A percentile compares a stretch with the other conserved stretches of the same genome.
phyloP scores from a whole-genome alignment of 139 green algal genomes.

The Coelastrella sp. region DNA sequence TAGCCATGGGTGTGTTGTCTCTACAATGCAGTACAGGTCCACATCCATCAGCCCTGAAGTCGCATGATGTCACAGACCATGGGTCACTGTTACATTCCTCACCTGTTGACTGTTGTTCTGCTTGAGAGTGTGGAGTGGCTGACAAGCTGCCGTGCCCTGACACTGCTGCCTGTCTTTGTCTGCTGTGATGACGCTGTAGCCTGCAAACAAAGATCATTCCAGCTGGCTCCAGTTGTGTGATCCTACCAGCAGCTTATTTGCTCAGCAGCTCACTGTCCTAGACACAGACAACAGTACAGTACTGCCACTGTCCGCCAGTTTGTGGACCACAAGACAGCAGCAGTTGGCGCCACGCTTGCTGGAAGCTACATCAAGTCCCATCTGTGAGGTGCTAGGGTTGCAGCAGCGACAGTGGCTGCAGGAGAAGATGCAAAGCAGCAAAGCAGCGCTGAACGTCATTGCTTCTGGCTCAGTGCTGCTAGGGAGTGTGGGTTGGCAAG shows the following conservation, averaged over 20 bases:
- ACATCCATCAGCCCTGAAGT: too few relatives aligned
- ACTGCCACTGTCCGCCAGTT: slow-evolving; percentile 8
- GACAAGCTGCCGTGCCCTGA: background rate
- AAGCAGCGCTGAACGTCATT: slow-evolving; percentile 60
- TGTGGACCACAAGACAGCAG: background rate
- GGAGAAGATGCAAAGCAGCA: slow-evolving; percentile 40
- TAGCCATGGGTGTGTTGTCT: too few relatives aligned
- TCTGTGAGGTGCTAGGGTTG: slow-evolving; percentile 50
- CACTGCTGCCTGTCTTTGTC: background rate
- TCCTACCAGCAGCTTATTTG: slow-evolving; percentile 54
- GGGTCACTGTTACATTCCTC: too few relatives aligned
- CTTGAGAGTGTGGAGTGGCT: too few relatives aligned
- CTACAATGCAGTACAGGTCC: too few relatives aligned
- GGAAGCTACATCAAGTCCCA: background rate
- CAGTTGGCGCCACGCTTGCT: background rate
- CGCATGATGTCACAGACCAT: too few relatives aligned
- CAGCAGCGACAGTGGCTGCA: slow-evolving; percentile 65
- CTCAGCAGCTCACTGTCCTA: slow-evolving; percentile 38
- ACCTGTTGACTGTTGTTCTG: too few relatives aligned
- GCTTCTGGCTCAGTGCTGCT: slow-evolving; percentile 57
- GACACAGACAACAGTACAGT: slow-evolving; percentile 49
- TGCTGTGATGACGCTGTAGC: background rate
- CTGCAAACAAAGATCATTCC: slow-evolving; percentile 16
- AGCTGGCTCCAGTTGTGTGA: slow-evolving; percentile 59
- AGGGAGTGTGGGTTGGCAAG: background rate